These are phyloP conservation scores for Tolypocladium cylindrosporum DNA, from an alignment of 2,329 filamentous ascomycete species.

Conservation along the genomic window DNA sequence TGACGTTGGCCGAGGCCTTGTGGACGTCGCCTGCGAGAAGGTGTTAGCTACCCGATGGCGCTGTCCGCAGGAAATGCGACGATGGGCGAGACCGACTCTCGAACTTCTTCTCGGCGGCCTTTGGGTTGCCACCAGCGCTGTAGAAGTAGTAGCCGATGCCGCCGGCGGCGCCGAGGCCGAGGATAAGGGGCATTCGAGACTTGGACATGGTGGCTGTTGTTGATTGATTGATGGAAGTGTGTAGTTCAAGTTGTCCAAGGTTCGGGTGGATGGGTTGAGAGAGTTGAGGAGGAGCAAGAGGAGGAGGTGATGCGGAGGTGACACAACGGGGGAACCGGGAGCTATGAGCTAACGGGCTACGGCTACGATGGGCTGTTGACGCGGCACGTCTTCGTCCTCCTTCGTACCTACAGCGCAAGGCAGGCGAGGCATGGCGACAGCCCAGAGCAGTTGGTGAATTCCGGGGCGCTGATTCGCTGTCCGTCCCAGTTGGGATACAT, in stretches of 20 bases:
- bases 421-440: not conserved
- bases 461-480: slow-evolving; percentile 2
- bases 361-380: slow-evolving; percentile 1
- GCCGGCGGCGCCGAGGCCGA: slow-evolving; percentile 55
- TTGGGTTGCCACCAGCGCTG: slow-evolving; percentile 68
- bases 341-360: not conserved
- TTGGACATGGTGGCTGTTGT: slow-evolving; percentile 29
- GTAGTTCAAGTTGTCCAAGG: not conserved
- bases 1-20: slow-evolving; percentile 55
- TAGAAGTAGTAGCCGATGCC: slow-evolving; percentile 88
- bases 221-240: not conserved
- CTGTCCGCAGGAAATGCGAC: not conserved
- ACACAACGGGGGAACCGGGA: not conserved
- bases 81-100: slow-evolving; percentile 47
- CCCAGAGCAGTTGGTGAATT: not conserved
- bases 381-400: not conserved
- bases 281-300: not conserved
- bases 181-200: slow-evolving; percentile 34
- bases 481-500: not conserved
- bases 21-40: slow-evolving; percentile 61
- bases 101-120: slow-evolving; percentile 74
- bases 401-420: too few relatives aligned
- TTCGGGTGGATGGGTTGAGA: not conserved
- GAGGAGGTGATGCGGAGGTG: slow-evolving; percentile 2
- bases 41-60: not conserved